Base-by-base conservation (phyloP, 2,329 filamentous ascomycete species). In the Penicillium rolfsii region DNA sequence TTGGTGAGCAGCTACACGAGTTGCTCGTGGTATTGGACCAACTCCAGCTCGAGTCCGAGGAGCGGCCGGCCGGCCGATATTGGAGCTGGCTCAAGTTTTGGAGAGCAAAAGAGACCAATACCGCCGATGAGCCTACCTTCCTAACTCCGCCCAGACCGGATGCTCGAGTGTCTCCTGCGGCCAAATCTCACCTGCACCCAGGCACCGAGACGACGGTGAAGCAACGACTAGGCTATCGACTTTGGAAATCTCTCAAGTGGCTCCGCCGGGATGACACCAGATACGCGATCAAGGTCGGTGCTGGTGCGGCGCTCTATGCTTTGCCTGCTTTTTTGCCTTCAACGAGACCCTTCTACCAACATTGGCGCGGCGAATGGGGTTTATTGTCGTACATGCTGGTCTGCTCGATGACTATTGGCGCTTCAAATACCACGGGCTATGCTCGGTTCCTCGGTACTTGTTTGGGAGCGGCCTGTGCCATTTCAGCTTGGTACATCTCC, bases 321-420 rank as follows among this genome's bases (percentile, higher is more conserved):
- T 86, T 95, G 75, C 91, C 96, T 67, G 89, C 95, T 2, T 99
- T 97, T 71, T 84, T 97, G 36, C 85, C 88, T 0, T 80, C 84
- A 8, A 96, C 93, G 2, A 83, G 93, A 55, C 90, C 91, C 0
- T 84, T 90, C 22, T 99, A 97, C 74, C 84, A 87, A 55, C 89
- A 89, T 70, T 98, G 93, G 92, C 85, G 94, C 74, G 94, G 94
- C 33, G 95, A 99, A 82, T 99, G 95, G 95, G 95, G 95, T 24
- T 83, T 99, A 2, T 77, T 99, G 58, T 97, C 93, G 0, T 98
- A 97, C 80, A 98, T 98, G 94, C 88, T 98, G 72, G 95, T 99
- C 26, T 96, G 93, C 73, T 93, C 91, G 40, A 98, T 97, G 93
- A 99, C 94, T 0, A 94, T 97, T 24, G 95, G 95, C 30, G 93